A percentile compares a stretch with the other conserved stretches of the same genome.
phyloP scores from a whole-genome alignment of 352 stramenopile species.

The Thalassiosira oceanica region DNA sequence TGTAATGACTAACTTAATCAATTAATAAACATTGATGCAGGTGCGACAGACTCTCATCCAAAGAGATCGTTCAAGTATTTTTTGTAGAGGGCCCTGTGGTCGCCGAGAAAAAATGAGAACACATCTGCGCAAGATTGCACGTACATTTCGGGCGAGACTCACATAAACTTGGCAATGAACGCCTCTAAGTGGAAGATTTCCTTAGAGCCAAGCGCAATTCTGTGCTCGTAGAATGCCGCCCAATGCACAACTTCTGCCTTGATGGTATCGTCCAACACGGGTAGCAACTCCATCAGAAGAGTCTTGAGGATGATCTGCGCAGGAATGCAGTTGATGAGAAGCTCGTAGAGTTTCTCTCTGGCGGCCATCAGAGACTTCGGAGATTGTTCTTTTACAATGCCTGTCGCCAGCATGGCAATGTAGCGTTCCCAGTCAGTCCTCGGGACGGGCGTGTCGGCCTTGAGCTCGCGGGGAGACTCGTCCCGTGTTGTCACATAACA shows the following conservation, averaged over 20 bases:
- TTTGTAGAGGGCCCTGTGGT: constrained; percentile 98
- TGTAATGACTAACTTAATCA: too few species aligned
- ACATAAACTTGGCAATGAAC: constrained; percentile 99
- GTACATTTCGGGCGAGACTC: too few species aligned
- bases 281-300: constrained; percentile 88
- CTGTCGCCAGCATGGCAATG: constrained; percentile 90
- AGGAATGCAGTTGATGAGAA: constrained; percentile 98
- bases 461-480: constrained; percentile 33
- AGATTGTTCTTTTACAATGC: constrained; percentile 94
- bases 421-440: constrained; percentile 95
- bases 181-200: constrained; percentile 99
- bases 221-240: constrained; percentile 91
- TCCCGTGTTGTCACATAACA: constrained; percentile 74
- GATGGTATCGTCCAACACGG: constrained; percentile 90
- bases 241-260: constrained; percentile 93
- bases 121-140: too few species aligned
- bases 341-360: constrained; percentile 97
- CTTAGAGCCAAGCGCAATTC: constrained; percentile 93
- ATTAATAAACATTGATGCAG: too few species aligned
- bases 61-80: constrained; percentile 94
- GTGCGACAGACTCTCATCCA: constrained; percentile 49
- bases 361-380: constrained; percentile 90
- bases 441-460: constrained; percentile 41
- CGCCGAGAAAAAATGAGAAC: too few species aligned
- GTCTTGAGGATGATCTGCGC: constrained; percentile 95